A percentile compares a stretch with the other conserved stretches of the same genome.
phyloP scores from a whole-genome alignment of 768 basidiomycete species.

The Leucosporidium yakuticum region DNA sequence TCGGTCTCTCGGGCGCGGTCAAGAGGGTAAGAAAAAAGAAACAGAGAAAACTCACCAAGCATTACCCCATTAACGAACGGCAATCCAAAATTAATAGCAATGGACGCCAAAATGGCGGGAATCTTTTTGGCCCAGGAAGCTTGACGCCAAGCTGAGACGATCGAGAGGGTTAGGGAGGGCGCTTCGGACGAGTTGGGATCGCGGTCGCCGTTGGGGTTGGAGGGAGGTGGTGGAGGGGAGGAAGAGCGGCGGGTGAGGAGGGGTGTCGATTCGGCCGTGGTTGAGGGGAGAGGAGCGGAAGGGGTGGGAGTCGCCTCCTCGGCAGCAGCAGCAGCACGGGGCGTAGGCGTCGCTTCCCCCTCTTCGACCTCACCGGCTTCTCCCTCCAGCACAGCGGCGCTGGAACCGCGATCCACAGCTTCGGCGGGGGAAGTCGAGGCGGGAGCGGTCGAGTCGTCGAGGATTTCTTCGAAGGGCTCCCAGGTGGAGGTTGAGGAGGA shows the following conservation, averaged over 20 bases:
- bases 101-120: slow-evolving; percentile 32
- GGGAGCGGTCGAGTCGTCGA: not conserved
- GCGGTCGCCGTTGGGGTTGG: not conserved
- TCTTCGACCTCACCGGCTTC: no score
- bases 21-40: not conserved
- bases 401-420: not conserved
- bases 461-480: no score
- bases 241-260: slow-evolving; percentile 1
- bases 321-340: not conserved
- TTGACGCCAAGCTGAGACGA: slow-evolving; percentile 30
- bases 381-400: no score
- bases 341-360: no score
- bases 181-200: slow-evolving; percentile 11
- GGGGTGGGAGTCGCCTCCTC: not conserved
- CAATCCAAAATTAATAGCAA: slow-evolving; percentile 71
- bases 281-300: not conserved
- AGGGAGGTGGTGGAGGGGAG: slow-evolving; percentile 6
- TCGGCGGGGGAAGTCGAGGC: not conserved
- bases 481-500: no score
- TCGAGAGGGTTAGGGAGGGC: slow-evolving; percentile 34
- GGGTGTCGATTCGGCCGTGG: not conserved
- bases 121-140: slow-evolving; percentile 29
- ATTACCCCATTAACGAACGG: slow-evolving; percentile 92
- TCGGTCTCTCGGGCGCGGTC: not conserved
- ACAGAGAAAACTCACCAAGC: slow-evolving; percentile 54